Percentiles rank a stretch among this genome's conserved stretches.
phyloP scores from a whole-genome alignment of 306 rosid genomes.

The Parietaria judaica region DNA sequence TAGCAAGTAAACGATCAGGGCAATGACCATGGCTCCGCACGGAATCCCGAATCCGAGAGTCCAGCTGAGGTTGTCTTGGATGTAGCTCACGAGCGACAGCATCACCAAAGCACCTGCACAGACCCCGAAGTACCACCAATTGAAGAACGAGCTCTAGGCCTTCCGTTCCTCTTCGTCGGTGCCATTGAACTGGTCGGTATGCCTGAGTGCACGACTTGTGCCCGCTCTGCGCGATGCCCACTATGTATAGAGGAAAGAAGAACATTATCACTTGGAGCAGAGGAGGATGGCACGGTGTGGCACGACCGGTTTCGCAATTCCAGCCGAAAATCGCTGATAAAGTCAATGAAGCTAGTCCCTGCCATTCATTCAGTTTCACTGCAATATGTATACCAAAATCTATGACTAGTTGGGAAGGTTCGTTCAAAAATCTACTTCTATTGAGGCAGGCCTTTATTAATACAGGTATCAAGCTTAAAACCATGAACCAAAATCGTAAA shows the following conservation, averaged over 20 bases:
- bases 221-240: slow-evolving; percentile 52
- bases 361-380: background rate
- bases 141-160: slow-evolving; percentile 66
- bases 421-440: too few species aligned
- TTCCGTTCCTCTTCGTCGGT: slow-evolving; percentile 40
- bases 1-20: slow-evolving; percentile 17
- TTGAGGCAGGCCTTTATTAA: too few species aligned
- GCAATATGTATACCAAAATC: too few species aligned
- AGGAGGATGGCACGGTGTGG: slow-evolving; percentile 21
- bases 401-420: too few species aligned
- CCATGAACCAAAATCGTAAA: too few species aligned
- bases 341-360: slow-evolving; percentile 57
- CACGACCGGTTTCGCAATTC: slow-evolving; percentile 19
- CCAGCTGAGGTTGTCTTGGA: slow-evolving; percentile 38
- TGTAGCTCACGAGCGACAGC: slow-evolving; percentile 22
- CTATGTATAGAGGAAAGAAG: slow-evolving; percentile 49
- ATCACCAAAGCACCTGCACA: slow-evolving; percentile 27
- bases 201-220: slow-evolving; percentile 74
- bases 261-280: slow-evolving; percentile 38
- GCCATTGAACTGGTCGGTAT: slow-evolving; percentile 61
- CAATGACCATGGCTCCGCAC: slow-evolving; percentile 19
- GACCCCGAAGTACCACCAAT: slow-evolving; percentile 64
- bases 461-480: too few species aligned
- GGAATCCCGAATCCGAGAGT: slow-evolving; percentile 29
- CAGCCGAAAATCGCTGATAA: slow-evolving; percentile 35